A percentile compares a stretch with the other conserved stretches of the same genome.
Conservation (phyloP, 306 rosid species). For the Lablab purpureus region DNA sequence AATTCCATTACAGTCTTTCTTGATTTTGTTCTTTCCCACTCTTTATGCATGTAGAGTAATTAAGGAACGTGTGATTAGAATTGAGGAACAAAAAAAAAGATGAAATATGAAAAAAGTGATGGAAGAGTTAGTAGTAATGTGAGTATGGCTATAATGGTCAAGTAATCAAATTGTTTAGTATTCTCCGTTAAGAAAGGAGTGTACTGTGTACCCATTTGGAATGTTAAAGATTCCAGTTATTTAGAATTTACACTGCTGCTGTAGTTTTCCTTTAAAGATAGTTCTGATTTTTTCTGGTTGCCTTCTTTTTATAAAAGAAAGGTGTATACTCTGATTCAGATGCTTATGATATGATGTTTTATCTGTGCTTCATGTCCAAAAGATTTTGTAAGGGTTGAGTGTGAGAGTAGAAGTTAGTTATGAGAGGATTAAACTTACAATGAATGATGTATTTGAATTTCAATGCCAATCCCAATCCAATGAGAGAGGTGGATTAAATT, state of each 20-base stretch:
- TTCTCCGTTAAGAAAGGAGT: conserved; percentile 29
- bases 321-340: neutral
- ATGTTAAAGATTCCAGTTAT: conserved; percentile 33
- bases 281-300: neutral
- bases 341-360: neutral
- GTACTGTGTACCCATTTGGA: conserved; percentile 11
- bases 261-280: conserved; percentile 27
- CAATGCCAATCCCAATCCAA: no score
- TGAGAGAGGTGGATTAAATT: no score
- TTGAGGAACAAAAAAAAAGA: conserved; percentile 34
- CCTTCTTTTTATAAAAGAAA: neutral
- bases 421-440: no score
- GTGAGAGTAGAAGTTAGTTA: neutral
- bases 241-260: neutral
- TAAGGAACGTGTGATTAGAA: conserved; percentile 32
- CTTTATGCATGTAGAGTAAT: conserved; percentile 42
- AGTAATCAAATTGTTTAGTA: conserved; percentile 22
- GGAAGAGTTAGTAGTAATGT: conserved; percentile 38
- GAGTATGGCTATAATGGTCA: conserved; percentile 16
- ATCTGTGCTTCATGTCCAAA: neutral
- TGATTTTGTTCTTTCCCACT: conserved; percentile 2
- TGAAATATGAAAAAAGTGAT: conserved; percentile 33
- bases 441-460: no score
- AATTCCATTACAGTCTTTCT: conserved; percentile 7
- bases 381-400: conserved; percentile 3